A percentile compares a stretch with the other conserved stretches of the same genome.
Evolutionary conservation across 768 basidiomycete genomes (phyloP).

Genomic region (Phylloporus sp.): DNA sequence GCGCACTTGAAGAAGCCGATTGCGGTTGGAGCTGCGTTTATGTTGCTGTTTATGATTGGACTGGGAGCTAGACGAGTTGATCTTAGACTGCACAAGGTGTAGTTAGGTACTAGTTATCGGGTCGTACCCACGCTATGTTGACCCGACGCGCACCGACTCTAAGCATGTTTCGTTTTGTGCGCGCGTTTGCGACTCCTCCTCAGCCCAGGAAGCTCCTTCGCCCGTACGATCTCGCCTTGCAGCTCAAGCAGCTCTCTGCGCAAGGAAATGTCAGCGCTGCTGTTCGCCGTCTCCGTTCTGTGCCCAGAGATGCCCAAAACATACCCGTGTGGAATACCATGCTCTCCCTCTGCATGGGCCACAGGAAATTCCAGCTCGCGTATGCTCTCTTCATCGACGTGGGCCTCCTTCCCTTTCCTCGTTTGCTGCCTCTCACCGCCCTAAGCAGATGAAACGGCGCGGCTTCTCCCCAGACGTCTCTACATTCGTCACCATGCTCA

Average conservation of each 20-base stretch:
- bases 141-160: slow-evolving; percentile 3
- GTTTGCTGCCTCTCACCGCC: slow-evolving; percentile 13
- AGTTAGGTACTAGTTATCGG: not conserved
- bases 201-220: slow-evolving; percentile 38
- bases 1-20: slow-evolving; percentile 87
- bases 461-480: slow-evolving; percentile 63
- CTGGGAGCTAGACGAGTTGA: slow-evolving; percentile 48
- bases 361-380: slow-evolving; percentile 50
- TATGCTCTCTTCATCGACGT: slow-evolving; percentile 71
- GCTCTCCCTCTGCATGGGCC: slow-evolving; percentile 60
- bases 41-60: slow-evolving; percentile 55
- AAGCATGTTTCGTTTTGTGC: slow-evolving; percentile 1
- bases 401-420: slow-evolving; percentile 15
- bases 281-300: slow-evolving; percentile 57
- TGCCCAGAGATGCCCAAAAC: slow-evolving; percentile 72
- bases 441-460: slow-evolving; percentile 73
- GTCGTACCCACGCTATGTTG: slow-evolving; percentile 15
- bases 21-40: slow-evolving; percentile 66
- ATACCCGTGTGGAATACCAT: slow-evolving; percentile 75
- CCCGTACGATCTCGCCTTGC: slow-evolving; percentile 55
- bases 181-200: slow-evolving; percentile 5
- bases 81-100: slow-evolving; percentile 41
- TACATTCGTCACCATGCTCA: slow-evolving; percentile 69
- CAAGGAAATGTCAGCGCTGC: slow-evolving; percentile 57
- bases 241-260: slow-evolving; percentile 55